Percentiles rank a stretch among this genome's conserved stretches.
Conservation (phyloP, 2,329 filamentous ascomycete genomes). For the Xylariomycetidae sp. region DNA sequence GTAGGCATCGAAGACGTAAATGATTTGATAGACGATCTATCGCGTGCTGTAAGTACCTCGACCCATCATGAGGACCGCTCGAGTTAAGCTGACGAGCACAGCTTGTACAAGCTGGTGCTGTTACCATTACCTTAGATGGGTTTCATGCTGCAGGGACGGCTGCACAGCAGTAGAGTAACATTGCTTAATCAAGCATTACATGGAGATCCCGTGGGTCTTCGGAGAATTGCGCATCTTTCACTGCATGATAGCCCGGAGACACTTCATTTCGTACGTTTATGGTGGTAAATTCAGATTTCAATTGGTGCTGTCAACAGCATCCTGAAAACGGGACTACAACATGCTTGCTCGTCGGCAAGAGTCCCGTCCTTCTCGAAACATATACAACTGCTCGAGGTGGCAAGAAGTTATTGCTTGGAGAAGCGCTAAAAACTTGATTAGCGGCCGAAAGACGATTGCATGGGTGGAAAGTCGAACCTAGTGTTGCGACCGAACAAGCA, state of each 20-base stretch:
- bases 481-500: too few species aligned
- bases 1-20: conserved; percentile 93
- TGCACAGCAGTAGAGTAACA: conserved; percentile 12
- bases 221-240: conserved; percentile 10
- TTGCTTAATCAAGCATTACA: conserved; percentile 16
- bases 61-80: conserved; percentile 1
- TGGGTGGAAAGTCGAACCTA: too few species aligned
- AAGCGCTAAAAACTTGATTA: too few species aligned
- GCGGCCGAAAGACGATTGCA: too few species aligned
- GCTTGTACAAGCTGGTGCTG: conserved; percentile 92
- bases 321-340: conserved; percentile 8
- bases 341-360: conserved; percentile 6
- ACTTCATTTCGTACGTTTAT: conserved; percentile 7
- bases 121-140: conserved; percentile 78
- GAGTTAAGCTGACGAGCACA: conserved; percentile 30
- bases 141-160: conserved; percentile 56
- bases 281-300: conserved; percentile 9
- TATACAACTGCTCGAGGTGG: conserved; percentile 15
- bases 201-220: conserved; percentile 15
- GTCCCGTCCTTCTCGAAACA: conserved; percentile 11
- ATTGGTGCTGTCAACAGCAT: conserved; percentile 11
- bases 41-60: conserved; percentile 69
- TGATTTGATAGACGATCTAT: conserved; percentile 90
- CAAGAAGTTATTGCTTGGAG: too few species aligned
- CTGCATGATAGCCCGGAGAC: conserved; percentile 13